These are phyloP conservation scores for Pseudogymnoascus pannorum DNA, from an alignment of 2,329 filamentous ascomycete species.

Conservation along the genomic window DNA sequence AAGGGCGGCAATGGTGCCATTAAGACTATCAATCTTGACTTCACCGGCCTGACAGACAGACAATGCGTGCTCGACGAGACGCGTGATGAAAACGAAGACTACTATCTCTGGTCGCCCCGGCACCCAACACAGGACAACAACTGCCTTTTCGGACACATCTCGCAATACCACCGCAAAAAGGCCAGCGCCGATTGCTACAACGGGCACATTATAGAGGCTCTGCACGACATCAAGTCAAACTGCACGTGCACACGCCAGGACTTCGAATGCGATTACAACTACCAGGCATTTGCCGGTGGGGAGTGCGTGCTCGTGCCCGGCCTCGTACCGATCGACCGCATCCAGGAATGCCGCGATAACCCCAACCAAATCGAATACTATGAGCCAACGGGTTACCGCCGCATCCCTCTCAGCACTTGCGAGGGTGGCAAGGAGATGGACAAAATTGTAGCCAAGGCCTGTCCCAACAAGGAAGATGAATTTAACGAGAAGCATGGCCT, in stretches of 20 bases:
- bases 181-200: conserved; percentile 75
- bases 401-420: conserved; percentile 85
- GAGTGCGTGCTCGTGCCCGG: conserved; percentile 73
- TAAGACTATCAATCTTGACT: conserved; percentile 79
- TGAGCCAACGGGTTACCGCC: conserved; percentile 79
- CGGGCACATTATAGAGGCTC: conserved; percentile 59
- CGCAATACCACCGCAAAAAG: conserved; percentile 88
- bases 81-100: conserved; percentile 58
- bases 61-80: conserved; percentile 63
- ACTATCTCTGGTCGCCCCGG: conserved; percentile 78
- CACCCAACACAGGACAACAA: conserved; percentile 72
- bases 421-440: conserved; percentile 68
- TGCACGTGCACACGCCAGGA: conserved; percentile 80
- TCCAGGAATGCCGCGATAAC: conserved; percentile 51
- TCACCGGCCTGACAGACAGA: conserved; percentile 68
- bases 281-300: conserved; percentile 67
- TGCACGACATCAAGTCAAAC: conserved; percentile 64
- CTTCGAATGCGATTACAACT: conserved; percentile 98
- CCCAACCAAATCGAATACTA: conserved; percentile 70
- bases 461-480: conserved; percentile 74
- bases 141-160: conserved; percentile 87
- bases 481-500: conserved; percentile 67
- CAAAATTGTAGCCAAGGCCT: conserved; percentile 55
- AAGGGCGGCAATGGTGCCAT: conserved; percentile 48
- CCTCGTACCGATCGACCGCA: conserved; percentile 55